phyloP scores from a whole-genome alignment of 495 filamentous ascomycete species.

The Aspergillus funiculosus region DNA sequence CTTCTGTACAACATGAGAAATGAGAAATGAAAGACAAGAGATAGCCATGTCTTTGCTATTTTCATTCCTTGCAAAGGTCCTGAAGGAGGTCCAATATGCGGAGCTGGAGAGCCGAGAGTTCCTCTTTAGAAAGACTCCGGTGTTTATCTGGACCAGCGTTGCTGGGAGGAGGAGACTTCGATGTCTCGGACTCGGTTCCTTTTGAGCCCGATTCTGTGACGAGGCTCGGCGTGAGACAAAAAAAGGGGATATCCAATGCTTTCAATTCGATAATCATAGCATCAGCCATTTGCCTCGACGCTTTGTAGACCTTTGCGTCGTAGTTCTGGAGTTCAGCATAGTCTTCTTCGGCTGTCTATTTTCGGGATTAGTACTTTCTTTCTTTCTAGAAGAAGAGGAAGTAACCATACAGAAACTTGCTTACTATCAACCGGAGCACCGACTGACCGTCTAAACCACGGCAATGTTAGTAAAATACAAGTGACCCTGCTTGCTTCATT shows the following conservation, averaged over 20 bases:
- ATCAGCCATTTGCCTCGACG: conserved; percentile 52
- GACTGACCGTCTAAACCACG: conserved; percentile 33
- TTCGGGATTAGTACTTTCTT: conserved; percentile 5
- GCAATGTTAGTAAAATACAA: too few species aligned
- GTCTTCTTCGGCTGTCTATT: conserved; percentile 40
- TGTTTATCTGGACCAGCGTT: not conserved
- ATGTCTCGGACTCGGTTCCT: conserved; percentile 3
- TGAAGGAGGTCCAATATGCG: conserved; percentile 58
- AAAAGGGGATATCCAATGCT: conserved; percentile 60
- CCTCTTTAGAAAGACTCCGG: conserved; percentile 30
- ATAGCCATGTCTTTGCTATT: too few species aligned
- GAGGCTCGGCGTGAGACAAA: conserved; percentile 44
- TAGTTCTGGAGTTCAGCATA: conserved; percentile 51
- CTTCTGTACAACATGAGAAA: not conserved
- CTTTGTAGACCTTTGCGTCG: conserved; percentile 56
- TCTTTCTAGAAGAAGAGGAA: not conserved
- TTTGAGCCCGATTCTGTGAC: conserved; percentile 21
- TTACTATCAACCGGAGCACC: conserved; percentile 35
- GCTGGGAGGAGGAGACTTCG: not conserved
- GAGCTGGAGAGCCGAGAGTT: conserved; percentile 49
- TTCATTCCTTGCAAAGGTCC: conserved; percentile 52
- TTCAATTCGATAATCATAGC: conserved; percentile 52
- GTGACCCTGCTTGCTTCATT: too few species aligned
- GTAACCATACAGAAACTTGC: conserved; percentile 29
- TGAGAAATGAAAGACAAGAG: not conserved